Percentiles rank a stretch among this genome's conserved stretches.
Evolutionary conservation across 768 basidiomycete species (phyloP).

Genomic region (Epithele typhae): DNA sequence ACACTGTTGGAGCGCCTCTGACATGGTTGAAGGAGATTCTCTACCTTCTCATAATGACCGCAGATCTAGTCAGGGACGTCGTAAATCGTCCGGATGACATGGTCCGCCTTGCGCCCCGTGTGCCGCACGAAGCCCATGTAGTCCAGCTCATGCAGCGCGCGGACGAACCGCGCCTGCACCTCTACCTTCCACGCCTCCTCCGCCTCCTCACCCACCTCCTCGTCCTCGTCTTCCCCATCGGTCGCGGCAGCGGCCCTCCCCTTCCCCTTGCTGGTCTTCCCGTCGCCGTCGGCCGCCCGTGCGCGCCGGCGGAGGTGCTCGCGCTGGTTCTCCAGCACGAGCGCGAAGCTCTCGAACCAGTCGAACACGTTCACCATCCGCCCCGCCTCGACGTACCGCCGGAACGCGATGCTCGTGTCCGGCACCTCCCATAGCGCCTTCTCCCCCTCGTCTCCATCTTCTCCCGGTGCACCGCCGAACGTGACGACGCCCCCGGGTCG

Average conservation of each 20-base stretch:
- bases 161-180: slow-evolving; percentile 74
- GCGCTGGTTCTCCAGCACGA: slow-evolving; percentile 58
- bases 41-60: too few species aligned
- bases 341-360: slow-evolving; percentile 78
- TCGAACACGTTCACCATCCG: slow-evolving; percentile 85
- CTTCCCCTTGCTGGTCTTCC: background rate
- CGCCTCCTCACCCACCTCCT: slow-evolving; percentile 22
- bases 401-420: slow-evolving; percentile 74
- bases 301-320: slow-evolving; percentile 21
- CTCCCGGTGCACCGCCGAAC: background rate
- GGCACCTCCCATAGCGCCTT: slow-evolving; percentile 49
- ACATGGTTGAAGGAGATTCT: too few species aligned
- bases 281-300: background rate
- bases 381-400: slow-evolving; percentile 72
- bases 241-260: background rate
- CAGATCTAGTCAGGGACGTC: slow-evolving; percentile 35
- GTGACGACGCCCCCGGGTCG: background rate
- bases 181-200: slow-evolving; percentile 57
- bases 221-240: slow-evolving; percentile 27
- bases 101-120: slow-evolving; percentile 73
- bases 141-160: slow-evolving; percentile 79
- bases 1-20: too few species aligned
- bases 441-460: slow-evolving; percentile 9
- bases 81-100: slow-evolving; percentile 65
- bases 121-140: slow-evolving; percentile 78